Percentiles rank a stretch among this genome's conserved stretches.
Evolutionary conservation across 1,139 yeast genomes (phyloP).

Genomic region (Hyphopichia wangnamkhiaoensis): DNA sequence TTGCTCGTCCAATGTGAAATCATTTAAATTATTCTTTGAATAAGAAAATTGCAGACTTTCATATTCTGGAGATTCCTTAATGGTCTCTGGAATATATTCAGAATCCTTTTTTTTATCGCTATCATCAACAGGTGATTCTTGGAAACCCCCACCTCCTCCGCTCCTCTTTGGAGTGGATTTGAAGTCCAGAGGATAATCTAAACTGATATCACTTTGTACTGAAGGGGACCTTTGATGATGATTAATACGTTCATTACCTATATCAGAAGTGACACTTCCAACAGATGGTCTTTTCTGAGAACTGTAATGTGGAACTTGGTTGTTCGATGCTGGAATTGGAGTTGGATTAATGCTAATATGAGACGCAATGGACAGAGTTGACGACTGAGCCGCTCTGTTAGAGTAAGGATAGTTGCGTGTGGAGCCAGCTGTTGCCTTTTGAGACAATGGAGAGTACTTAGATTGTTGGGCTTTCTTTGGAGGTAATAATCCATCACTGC

Average conservation of each 20-base stretch:
- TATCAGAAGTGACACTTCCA: constrained; percentile 26
- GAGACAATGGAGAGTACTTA: constrained; percentile 15
- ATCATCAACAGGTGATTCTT: not conserved
- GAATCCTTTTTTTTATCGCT: not conserved
- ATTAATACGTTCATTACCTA: constrained; percentile 11
- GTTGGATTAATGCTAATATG: constrained; percentile 4
- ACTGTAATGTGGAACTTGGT: not conserved
- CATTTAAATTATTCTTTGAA: not conserved
- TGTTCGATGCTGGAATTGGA: constrained; percentile 1
- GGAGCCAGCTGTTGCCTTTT: constrained; percentile 5
- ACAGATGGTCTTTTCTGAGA: constrained; percentile 23
- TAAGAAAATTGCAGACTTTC: not conserved
- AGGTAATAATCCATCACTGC: not conserved
- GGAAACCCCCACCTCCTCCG: not conserved
- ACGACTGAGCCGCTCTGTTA: constrained; percentile 17
- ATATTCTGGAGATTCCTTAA: constrained; percentile 16
- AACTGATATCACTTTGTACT: constrained; percentile 33
- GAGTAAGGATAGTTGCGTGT: constrained; percentile 8
- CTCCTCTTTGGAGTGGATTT: constrained; percentile 20
- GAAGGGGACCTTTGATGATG: constrained; percentile 28
- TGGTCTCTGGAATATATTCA: constrained; percentile 10
- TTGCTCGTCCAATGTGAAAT: not conserved
- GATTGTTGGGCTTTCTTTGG: constrained; percentile 8
- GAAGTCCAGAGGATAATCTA: constrained; percentile 33
- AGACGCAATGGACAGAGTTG: constrained; percentile 17